Conservation (phyloP, 2,329 filamentous ascomycete species). For the Fusarium phyllophilum region DNA sequence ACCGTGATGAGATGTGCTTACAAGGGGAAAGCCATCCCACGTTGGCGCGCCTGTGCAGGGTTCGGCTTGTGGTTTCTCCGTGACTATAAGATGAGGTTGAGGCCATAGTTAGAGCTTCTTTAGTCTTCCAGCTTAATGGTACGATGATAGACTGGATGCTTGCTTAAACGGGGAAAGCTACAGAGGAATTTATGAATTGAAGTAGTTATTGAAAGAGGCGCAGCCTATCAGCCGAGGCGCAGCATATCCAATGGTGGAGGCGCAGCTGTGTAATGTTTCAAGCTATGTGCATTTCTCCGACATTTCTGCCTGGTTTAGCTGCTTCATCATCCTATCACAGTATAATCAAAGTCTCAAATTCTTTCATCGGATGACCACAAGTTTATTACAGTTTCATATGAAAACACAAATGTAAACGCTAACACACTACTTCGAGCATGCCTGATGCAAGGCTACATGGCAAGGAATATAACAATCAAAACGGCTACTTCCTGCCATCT, state of each 20-base stretch:
- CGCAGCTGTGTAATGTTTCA: accelerated
- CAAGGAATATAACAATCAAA: too few species aligned
- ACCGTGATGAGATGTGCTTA: accelerated
- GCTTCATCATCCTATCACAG: accelerated
- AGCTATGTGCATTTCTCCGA: not conserved
- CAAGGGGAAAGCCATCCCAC: not conserved
- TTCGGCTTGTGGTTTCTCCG: not conserved
- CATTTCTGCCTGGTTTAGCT: not conserved
- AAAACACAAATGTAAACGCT: too few species aligned
- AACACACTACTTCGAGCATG: too few species aligned
- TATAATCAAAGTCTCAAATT: accelerated
- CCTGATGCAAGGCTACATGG: too few species aligned
- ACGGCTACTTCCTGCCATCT: too few species aligned
- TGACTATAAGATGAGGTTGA: not conserved
- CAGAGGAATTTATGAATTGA: not conserved
- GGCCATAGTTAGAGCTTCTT: accelerated
- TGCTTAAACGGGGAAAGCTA: not conserved
- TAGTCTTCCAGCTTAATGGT: accelerated
- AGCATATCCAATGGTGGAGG: not conserved
- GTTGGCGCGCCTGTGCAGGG: not conserved
- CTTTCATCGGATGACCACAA: accelerated
- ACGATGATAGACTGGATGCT: not conserved
- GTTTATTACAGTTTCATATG: too few species aligned
- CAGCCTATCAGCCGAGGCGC: not conserved
- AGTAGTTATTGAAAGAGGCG: not conserved